Conservation (phyloP, 2,329 filamentous ascomycete genomes). For the Ilyonectria destructans region DNA sequence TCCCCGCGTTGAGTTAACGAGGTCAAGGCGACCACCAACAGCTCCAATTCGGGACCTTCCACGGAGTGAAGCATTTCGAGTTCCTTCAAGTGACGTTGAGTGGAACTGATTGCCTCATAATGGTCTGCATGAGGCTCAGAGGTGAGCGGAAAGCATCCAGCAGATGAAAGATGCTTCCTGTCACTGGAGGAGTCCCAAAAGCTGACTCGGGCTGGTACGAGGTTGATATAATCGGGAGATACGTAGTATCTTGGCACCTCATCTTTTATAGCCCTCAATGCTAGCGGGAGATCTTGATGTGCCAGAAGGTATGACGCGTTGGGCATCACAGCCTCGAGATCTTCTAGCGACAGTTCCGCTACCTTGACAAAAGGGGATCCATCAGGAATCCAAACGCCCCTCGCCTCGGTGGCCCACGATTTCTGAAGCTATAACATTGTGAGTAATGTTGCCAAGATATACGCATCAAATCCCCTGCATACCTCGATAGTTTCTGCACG, state of each 20-base stretch:
- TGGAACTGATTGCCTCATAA: constrained; percentile 29
- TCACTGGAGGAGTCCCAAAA: constrained; percentile 36
- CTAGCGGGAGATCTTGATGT: constrained; percentile 11
- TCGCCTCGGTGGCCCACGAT: constrained; percentile 26
- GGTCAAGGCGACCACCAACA: constrained; percentile 25
- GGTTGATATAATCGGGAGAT: constrained; percentile 22
- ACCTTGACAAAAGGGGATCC: constrained; percentile 3
- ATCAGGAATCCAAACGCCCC: constrained; percentile 21
- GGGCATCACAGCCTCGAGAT: constrained; percentile 16
- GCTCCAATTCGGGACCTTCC: constrained; percentile 34
- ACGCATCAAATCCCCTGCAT: background rate
- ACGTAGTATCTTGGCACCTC: constrained; percentile 4
- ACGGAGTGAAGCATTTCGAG: constrained; percentile 36
- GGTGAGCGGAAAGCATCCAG: constrained; percentile 36
- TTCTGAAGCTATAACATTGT: constrained; percentile 32
- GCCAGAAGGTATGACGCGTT: constrained; percentile 28
- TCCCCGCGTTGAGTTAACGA: background rate
- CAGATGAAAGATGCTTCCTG: constrained; percentile 13
- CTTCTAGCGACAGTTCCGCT: background rate
- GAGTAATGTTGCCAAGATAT: background rate
- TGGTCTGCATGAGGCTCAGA: constrained; percentile 32
- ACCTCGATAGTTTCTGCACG: constrained; percentile 36
- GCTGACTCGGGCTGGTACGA: constrained; percentile 22
- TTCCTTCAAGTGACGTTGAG: constrained; percentile 29
- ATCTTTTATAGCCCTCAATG: constrained; percentile 2